phyloP scores from a whole-genome alignment of 768 basidiomycete genomes.

The Termitomyces sp. region DNA sequence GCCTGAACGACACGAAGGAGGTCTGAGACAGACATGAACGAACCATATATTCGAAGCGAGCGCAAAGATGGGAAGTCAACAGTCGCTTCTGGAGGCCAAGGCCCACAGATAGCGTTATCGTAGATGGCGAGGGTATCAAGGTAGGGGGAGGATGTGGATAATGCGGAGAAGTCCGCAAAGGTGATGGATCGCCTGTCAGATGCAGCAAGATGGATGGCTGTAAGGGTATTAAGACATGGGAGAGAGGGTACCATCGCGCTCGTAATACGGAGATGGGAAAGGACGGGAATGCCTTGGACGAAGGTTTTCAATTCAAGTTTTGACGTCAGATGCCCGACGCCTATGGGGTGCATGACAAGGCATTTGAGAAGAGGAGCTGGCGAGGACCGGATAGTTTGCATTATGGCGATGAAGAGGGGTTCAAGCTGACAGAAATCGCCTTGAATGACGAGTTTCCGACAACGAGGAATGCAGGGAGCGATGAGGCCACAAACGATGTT shows the following conservation, averaged over 20 bases:
- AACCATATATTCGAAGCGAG: slow-evolving; percentile 13
- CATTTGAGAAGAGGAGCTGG: slow-evolving; percentile 5
- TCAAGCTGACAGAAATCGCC: slow-evolving; percentile 13
- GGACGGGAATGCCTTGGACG: slow-evolving; percentile 4
- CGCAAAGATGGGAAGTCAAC: slow-evolving; percentile 9
- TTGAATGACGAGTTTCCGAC: slow-evolving; percentile 10
- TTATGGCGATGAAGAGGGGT: slow-evolving; percentile 8
- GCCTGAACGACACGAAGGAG: slow-evolving; percentile 11
- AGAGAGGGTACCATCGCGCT: slow-evolving; percentile 9
- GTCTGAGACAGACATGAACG: slow-evolving; percentile 14
- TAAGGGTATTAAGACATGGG: slow-evolving; percentile 6
- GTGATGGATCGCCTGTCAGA: slow-evolving; percentile 4
- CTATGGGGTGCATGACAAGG: slow-evolving; percentile 8
- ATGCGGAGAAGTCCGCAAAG: slow-evolving; percentile 3
- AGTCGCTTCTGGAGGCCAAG: slow-evolving; percentile 10
- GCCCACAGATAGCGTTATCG: slow-evolving; percentile 12
- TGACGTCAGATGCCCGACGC: neutral
- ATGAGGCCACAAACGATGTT: slow-evolving; percentile 5
- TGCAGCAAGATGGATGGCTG: slow-evolving; percentile 10
- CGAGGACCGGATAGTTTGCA: slow-evolving; percentile 3
- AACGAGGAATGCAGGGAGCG: slow-evolving; percentile 8
- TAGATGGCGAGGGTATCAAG: slow-evolving; percentile 11
- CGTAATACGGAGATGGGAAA: slow-evolving; percentile 8
- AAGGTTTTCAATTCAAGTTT: neutral
- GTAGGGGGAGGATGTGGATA: slow-evolving; percentile 4